A percentile compares a stretch with the other conserved stretches of the same genome.
Evolutionary conservation across 2,329 filamentous ascomycete genomes (phyloP).

Genomic region (Colletotrichum godetiae): DNA sequence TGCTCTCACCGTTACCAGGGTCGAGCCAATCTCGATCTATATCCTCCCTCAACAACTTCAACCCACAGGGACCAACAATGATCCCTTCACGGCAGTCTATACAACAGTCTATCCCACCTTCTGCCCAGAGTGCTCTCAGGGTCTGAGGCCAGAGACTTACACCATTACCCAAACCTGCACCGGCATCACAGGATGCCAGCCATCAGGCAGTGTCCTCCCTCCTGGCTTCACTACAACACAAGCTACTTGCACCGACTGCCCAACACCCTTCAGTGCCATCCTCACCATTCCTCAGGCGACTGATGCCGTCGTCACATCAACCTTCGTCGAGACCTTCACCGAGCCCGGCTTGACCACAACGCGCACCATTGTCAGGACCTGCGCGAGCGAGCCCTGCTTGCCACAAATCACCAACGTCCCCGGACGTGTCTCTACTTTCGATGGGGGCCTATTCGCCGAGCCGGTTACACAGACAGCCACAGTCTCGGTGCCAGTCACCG

Average conservation of each 20-base stretch:
- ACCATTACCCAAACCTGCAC: slow-evolving; percentile 33
- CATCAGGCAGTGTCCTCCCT: slow-evolving; percentile 17
- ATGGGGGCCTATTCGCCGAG: slow-evolving; percentile 4
- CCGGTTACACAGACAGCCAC: slow-evolving; percentile 13
- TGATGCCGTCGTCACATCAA: slow-evolving; percentile 20
- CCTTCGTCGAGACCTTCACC: slow-evolving; percentile 10
- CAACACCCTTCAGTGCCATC: slow-evolving; percentile 22
- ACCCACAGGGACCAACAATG: slow-evolving; percentile 18
- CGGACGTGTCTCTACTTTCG: slow-evolving; percentile 8
- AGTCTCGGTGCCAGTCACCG: slow-evolving; percentile 1
- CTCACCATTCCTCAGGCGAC: slow-evolving; percentile 22
- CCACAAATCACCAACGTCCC: slow-evolving; percentile 9
- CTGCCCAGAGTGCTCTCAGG: slow-evolving; percentile 14
- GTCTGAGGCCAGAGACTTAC: slow-evolving; percentile 25
- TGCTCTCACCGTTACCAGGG: slow-evolving; percentile 32
- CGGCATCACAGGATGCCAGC: slow-evolving; percentile 24
- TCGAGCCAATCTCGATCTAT: slow-evolving; percentile 30
- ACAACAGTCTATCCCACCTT: slow-evolving; percentile 31
- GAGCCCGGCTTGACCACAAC: slow-evolving; percentile 14
- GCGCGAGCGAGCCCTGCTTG: slow-evolving; percentile 4
- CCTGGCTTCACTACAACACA: slow-evolving; percentile 28
- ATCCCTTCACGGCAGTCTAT: slow-evolving; percentile 20
- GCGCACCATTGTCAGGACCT: slow-evolving; percentile 20
- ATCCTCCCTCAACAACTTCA: slow-evolving; percentile 6
- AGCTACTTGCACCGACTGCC: slow-evolving; percentile 20